A percentile compares a stretch with the other conserved stretches of the same genome.
These are phyloP conservation scores for Solanum aculeatissimum DNA, from an alignment of 305 asterid species.

Conservation along the genomic window DNA sequence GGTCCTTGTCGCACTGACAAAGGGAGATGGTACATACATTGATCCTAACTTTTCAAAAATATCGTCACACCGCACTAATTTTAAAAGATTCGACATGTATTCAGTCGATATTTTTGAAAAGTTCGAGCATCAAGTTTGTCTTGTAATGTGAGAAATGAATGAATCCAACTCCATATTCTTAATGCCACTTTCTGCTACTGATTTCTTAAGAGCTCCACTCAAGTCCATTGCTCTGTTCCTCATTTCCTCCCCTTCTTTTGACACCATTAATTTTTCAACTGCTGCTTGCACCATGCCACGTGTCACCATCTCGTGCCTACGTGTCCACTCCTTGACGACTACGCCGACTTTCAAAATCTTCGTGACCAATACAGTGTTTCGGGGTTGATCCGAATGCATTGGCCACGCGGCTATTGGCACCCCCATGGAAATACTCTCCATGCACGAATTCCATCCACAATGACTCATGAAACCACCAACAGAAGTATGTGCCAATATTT, in stretches of 20 bases:
- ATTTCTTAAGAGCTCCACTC: slow-evolving; percentile 26
- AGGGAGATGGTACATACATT: background rate
- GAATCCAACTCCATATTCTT: slow-evolving; percentile 29
- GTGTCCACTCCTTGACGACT: slow-evolving; percentile 31
- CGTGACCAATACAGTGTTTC: slow-evolving; percentile 35
- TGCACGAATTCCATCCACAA: slow-evolving; percentile 86
- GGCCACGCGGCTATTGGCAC: slow-evolving; percentile 83
- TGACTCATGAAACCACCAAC: slow-evolving; percentile 80
- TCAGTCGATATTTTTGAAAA: background rate
- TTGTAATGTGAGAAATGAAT: slow-evolving; percentile 44
- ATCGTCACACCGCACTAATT: background rate
- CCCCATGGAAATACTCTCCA: slow-evolving; percentile 71
- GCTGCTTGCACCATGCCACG: slow-evolving; percentile 16
- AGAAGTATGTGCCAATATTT: slow-evolving; percentile 40
- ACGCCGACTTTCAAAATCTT: slow-evolving; percentile 35
- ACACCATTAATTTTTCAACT: slow-evolving; percentile 28
- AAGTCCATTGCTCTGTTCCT: slow-evolving; percentile 44
- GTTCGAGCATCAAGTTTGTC: background rate
- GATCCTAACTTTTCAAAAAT: background rate
- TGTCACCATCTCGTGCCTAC: slow-evolving; percentile 22
- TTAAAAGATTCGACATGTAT: background rate
- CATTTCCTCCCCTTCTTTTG: slow-evolving; percentile 42
- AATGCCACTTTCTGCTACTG: slow-evolving; percentile 42
- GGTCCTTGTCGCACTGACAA: background rate
- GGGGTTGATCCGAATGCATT: slow-evolving; percentile 73